phyloP scores from a whole-genome alignment of 495 filamentous ascomycete genomes.

The Penicillium dipodomyicola region DNA sequence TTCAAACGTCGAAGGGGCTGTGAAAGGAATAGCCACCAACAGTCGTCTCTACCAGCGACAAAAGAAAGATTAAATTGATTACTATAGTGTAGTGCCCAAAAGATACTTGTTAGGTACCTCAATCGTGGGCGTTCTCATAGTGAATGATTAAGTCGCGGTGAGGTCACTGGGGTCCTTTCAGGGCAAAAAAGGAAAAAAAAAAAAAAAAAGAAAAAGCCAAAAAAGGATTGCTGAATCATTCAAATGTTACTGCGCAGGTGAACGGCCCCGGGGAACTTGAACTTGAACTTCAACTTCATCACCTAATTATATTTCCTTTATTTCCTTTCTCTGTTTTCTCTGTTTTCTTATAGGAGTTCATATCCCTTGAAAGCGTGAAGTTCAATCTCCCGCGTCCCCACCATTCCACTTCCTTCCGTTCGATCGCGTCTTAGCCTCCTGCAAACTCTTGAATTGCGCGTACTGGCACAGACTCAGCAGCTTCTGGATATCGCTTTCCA shows the following conservation, averaged over 20 bases:
- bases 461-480: neutral
- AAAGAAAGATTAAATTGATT: neutral
- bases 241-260: neutral
- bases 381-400: constrained; percentile 8
- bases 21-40: too few relatives aligned
- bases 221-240: constrained; percentile 4
- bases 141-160: neutral
- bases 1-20: too few relatives aligned
- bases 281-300: constrained; percentile 6
- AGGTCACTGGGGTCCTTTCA: constrained; percentile 1
- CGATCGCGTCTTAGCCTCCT: constrained; percentile 17
- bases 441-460: constrained; percentile 15
- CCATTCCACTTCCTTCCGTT: constrained; percentile 16
- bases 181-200: neutral
- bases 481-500: neutral
- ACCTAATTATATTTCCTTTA: neutral
- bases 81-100: neutral
- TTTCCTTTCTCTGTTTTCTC: too few relatives aligned
- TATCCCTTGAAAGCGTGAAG: constrained; percentile 12
- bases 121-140: neutral
- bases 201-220: constrained; percentile 1
- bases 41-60: neutral
- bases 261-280: neutral
- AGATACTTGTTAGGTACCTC: constrained; percentile 7
- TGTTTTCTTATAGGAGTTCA: neutral